Percentiles rank a stretch among this genome's conserved stretches.
Evolutionary conservation across 208 protist species (phyloP).

Genomic region (Trichomonas tenax): DNA sequence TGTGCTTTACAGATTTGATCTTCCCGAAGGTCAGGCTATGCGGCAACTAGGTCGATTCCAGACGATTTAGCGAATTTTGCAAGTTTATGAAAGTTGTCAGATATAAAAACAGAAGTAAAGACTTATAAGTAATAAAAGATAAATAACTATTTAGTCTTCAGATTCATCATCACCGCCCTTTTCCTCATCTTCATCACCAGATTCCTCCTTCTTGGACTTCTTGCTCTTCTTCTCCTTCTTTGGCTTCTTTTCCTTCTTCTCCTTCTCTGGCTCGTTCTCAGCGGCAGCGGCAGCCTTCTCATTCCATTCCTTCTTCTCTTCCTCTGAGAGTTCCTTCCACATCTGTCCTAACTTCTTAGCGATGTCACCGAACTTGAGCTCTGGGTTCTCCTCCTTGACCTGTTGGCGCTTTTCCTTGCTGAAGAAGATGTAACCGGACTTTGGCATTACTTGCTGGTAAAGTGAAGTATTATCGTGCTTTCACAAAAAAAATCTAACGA

Average conservation of each 20-base stretch:
- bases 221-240: neutral
- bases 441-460: neutral
- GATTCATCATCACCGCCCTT: neutral
- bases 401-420: neutral
- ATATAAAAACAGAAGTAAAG: neutral
- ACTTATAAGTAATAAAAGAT: neutral
- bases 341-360: neutral
- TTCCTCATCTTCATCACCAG: neutral
- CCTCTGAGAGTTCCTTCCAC: neutral
- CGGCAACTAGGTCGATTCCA: no score
- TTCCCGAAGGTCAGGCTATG: no score
- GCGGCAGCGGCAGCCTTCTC: neutral
- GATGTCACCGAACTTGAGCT: neutral
- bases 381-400: neutral
- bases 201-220: neutral
- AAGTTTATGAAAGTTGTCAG: no score
- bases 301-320: neutral
- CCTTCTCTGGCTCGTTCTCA: neutral
- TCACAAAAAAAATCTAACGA: no score
- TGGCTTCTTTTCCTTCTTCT: neutral
- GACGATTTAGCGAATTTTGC: no score
- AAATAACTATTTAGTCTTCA: neutral
- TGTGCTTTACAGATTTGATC: no score
- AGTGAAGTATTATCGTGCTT: no score
- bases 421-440: neutral